Evolutionary conservation across 2,329 filamentous ascomycete genomes (phyloP).

Genomic region (Tolypocladium paradoxum): DNA sequence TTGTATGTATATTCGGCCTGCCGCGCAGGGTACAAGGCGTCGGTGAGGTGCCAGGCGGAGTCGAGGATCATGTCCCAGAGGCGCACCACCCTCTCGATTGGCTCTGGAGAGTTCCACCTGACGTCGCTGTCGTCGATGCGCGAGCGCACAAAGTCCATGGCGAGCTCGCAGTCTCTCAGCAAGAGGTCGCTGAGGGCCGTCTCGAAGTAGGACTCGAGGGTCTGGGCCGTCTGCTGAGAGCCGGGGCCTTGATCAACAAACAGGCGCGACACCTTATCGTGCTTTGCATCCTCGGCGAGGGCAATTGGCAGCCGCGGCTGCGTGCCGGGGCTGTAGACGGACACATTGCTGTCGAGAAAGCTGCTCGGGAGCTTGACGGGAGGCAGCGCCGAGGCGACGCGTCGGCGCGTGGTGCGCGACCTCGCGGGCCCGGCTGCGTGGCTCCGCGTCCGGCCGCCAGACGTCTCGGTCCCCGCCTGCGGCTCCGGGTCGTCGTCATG

Average conservation of each 20-base stretch:
- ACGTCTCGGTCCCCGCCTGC: slow-evolving; percentile 15
- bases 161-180: slow-evolving; percentile 8
- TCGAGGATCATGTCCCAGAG: slow-evolving; percentile 25
- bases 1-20: slow-evolving; percentile 22
- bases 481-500: slow-evolving; percentile 17
- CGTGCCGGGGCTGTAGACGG: slow-evolving; percentile 11
- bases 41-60: slow-evolving; percentile 23
- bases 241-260: slow-evolving; percentile 12
- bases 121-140: slow-evolving; percentile 1
- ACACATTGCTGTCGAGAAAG: slow-evolving; percentile 44
- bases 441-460: slow-evolving; percentile 15
- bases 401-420: slow-evolving; percentile 20
- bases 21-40: slow-evolving; percentile 22
- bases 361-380: slow-evolving; percentile 42
- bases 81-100: slow-evolving; percentile 11
- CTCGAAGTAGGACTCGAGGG: slow-evolving; percentile 21
- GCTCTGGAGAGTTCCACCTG: slow-evolving; percentile 5
- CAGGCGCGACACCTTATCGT: slow-evolving; percentile 19
- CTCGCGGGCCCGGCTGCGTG: slow-evolving; percentile 15
- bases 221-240: slow-evolving; percentile 13
- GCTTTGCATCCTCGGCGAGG: slow-evolving; percentile 19
- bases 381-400: slow-evolving; percentile 32
- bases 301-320: slow-evolving; percentile 19
- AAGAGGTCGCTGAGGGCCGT: slow-evolving; percentile 13
- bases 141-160: slow-evolving; percentile 6